phyloP scores from a whole-genome alignment of 2,329 filamentous ascomycete species.

The Cercospora janseana region DNA sequence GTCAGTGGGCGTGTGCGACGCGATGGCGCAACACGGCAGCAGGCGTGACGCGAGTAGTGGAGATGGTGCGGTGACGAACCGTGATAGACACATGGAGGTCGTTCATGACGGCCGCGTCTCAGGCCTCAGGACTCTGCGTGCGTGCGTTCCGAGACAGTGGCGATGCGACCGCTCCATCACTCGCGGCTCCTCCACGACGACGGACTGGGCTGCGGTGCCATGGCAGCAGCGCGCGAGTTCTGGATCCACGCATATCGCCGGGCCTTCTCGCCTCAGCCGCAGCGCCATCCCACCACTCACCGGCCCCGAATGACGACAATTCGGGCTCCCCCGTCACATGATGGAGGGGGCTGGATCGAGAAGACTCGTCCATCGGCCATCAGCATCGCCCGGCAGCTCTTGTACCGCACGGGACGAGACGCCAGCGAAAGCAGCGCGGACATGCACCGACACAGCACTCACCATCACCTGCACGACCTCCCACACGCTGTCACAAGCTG shows the following conservation, averaged over 20 bases:
- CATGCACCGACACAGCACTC: not conserved
- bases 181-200: not conserved
- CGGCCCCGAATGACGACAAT: slow-evolving; percentile 2
- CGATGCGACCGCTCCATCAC: not conserved
- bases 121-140: not conserved
- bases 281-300: not conserved
- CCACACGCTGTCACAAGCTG: not conserved
- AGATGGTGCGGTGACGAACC: slow-evolving; percentile 17
- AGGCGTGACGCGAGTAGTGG: slow-evolving; percentile 2
- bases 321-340: too few species aligned
- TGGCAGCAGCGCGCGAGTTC: slow-evolving; percentile 1
- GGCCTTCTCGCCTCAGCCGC: slow-evolving; percentile 2
- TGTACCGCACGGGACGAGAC: too few species aligned
- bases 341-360: too few species aligned
- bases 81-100: slow-evolving; percentile 23
- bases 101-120: slow-evolving; percentile 14
- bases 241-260: slow-evolving; percentile 4
- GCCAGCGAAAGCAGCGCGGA: too few species aligned
- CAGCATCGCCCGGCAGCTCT: too few species aligned
- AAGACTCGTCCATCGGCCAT: too few species aligned
- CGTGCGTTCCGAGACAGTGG: not conserved
- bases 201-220: not conserved
- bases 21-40: not conserved
- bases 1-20: slow-evolving; percentile 14
- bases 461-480: slow-evolving; percentile 8